These are phyloP conservation scores for Oryza rufipogon DNA, from an alignment of 176 grass and related monocot genomes.

Conservation along the genomic window DNA sequence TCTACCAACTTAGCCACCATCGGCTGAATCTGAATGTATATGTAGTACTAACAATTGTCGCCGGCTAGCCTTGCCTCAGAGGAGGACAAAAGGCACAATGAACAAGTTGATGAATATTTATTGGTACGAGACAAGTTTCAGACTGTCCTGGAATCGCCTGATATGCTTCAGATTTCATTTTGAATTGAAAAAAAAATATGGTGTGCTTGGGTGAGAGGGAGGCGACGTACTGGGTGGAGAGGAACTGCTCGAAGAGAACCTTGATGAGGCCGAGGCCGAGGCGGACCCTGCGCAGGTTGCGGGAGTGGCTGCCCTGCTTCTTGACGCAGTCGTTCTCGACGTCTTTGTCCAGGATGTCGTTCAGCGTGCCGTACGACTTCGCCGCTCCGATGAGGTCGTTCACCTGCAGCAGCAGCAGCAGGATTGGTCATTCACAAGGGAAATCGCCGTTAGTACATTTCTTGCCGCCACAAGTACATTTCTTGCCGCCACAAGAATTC, in stretches of 20 bases:
- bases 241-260: conserved; percentile 82
- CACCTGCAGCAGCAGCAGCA: conserved; percentile 51
- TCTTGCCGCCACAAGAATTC: neutral
- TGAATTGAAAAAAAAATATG: neutral
- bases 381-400: conserved; percentile 83
- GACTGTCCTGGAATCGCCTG: neutral
- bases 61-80: neutral
- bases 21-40: neutral
- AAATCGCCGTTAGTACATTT: neutral
- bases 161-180: neutral
- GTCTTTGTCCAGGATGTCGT: conserved; percentile 83
- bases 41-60: neutral
- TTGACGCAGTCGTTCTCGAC: conserved; percentile 70
- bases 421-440: neutral
- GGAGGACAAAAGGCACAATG: neutral
- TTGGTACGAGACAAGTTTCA: neutral
- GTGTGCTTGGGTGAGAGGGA: neutral
- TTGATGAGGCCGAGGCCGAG: conserved; percentile 94
- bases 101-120: neutral
- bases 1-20: conserved; percentile 1
- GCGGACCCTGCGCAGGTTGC: conserved; percentile 88
- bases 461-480: neutral
- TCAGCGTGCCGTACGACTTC: conserved; percentile 73
- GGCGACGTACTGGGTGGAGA: conserved; percentile 67
- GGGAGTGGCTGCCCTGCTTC: conserved; percentile 94